Base-by-base conservation (phyloP, 805 yeast genomes). In the Metschnikowia corniflorae region DNA sequence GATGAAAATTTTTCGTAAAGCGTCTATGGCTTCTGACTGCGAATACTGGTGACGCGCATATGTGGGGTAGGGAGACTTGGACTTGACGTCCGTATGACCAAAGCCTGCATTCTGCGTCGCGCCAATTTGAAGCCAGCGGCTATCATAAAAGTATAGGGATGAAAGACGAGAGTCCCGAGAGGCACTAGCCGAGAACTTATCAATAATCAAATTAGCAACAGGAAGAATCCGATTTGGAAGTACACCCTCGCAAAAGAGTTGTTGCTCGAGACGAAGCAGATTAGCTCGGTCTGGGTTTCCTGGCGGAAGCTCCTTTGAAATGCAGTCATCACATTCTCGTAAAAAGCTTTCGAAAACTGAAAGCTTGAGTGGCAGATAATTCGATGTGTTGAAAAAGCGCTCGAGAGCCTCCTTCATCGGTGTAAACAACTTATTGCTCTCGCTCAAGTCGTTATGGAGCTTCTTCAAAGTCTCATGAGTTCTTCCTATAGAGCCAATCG, bases 401-500 rank as follows among this genome's bases (percentile, higher is more conserved):
- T 67, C 70, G 35, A 73, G 65, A 3, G 79, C 71, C 46, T 75
- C 80, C 31, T 70, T 57, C 61, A 76, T 75, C 1, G 81, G 80
- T 3, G 65, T 55, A 45, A 61, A 62, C 28, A 67, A 46, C 48
- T 66, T 65, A 40, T 63, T 66, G 37, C 65, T 53, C 24, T 67
- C 71, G 16, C 57, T 37, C 42, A 68, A 52, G 40, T 71, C 80
- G 52, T 71, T 80, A 39, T 76, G 77, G 37, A 74, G 73, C 49
- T 75, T 81, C 45, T 71, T 73, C 18, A 73, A 63, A 38, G 74
- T 73, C 34, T 77, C 80, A 44, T 72, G 70, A 9, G 84, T 72
- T 50, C 80, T 75, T 31, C 76, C 80, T 6, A 83, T 73, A 33
- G 84, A 82, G 3, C 80, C 75, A 31, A 83, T 69, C 0, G 85